Evolutionary conservation across 2,329 filamentous ascomycete species (phyloP), one percentile per base, ranked within the genome.

Genomic region (Alternaria infectoria): DNA sequence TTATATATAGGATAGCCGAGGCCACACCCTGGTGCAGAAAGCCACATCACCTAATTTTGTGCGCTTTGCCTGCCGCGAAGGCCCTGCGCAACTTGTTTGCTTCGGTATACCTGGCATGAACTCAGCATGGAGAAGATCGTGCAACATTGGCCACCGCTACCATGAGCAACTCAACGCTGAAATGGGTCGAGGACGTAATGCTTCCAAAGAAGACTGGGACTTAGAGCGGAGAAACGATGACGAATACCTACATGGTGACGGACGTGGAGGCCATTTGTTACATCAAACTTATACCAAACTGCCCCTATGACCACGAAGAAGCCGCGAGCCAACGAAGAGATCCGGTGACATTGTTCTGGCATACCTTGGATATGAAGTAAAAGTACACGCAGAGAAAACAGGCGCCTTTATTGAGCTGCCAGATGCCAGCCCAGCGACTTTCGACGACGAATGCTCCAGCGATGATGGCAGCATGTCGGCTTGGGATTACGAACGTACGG

Each of bases 371-470:
- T 40, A 17, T 17, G n/a, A 40, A 17, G n/a, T 40, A 40, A 17
- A 0, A 3, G 1, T 40, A 40, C 1, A 17, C 6, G 0, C n/a
- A 40, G 36, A 40, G 3, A 40, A 3, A 6, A 4, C 6, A 5
- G 36, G 36, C n/a, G 36, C 36, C 4, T 17, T 17, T 17, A 17
- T 0, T 40, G 36, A 40, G 36, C 9, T 40, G 36, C 36, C 5
- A 40, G 36, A 40, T 40, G 36, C n/a, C 9, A 0, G 36, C 2
- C n/a, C 36, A 11, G 2, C 9, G 36, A 40, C 4, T 40, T 17
- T 2, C 36, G 36, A 40, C 8, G 7, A n/a, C 0, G 32, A 40
- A 10, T 2, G 5, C 0, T n/a, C 32, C 4, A 8, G 7, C 7
- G 15, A 40, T 5, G 32, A 40, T 40, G 0, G 36, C 1, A 40